phyloP scores from a whole-genome alignment of 2,329 filamentous ascomycete genomes.

The Xylariomycetidae sp. region DNA sequence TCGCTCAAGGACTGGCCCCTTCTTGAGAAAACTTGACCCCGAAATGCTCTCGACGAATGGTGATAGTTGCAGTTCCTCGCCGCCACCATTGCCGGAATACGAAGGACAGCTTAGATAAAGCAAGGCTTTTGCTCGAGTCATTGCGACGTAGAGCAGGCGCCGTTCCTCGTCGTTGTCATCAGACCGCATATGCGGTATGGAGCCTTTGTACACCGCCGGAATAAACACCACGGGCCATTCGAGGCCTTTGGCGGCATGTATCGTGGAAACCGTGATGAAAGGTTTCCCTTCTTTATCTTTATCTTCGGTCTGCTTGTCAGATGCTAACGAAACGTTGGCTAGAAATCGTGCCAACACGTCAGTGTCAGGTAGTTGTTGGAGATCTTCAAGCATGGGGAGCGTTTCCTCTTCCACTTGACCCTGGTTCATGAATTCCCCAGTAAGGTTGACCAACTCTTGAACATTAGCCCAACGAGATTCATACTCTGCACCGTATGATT shows the following conservation, averaged over 20 bases:
- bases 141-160: conserved; percentile 86
- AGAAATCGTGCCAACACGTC: conserved; percentile 70
- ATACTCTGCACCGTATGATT: conserved; percentile 61
- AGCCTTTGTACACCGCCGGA: conserved; percentile 82
- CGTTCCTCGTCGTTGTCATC: conserved; percentile 87
- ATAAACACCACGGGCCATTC: conserved; percentile 97
- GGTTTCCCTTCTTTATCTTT: conserved; percentile 51
- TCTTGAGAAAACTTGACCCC: conserved; percentile 34
- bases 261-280: conserved; percentile 87
- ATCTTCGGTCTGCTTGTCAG: conserved; percentile 66
- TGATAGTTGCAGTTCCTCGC: conserved; percentile 56
- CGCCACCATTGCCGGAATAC: conserved; percentile 55
- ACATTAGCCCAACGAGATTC: conserved; percentile 84
- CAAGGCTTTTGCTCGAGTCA: conserved; percentile 86
- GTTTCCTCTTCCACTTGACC: conserved; percentile 45
- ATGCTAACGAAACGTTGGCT: conserved; percentile 84
- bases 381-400: conserved; percentile 64
- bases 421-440: conserved; percentile 60
- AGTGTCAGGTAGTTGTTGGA: conserved; percentile 64
- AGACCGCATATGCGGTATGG: conserved; percentile 81
- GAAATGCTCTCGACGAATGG: conserved; percentile 58
- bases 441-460: conserved; percentile 78
- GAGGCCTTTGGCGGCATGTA: conserved; percentile 91
- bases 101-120: conserved; percentile 80
- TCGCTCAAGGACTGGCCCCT: conserved; percentile 66